A percentile compares a stretch with the other conserved stretches of the same genome.
Conservation (phyloP, 179 eudicot species). For the Beta corolliflora region DNA sequence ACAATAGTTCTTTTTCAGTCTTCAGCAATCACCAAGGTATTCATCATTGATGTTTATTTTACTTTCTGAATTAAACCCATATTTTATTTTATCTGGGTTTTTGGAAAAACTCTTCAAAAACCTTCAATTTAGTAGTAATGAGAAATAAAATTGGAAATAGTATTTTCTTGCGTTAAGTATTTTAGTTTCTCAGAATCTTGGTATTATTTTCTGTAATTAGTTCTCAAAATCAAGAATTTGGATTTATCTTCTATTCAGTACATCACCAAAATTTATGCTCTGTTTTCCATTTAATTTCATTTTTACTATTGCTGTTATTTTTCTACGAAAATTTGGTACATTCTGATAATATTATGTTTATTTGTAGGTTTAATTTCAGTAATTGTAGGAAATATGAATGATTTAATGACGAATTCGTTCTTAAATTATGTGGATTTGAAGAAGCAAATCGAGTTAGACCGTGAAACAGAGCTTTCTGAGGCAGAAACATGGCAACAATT, state of each 20-base stretch:
- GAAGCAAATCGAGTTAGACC: conserved; percentile 62
- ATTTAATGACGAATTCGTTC: conserved; percentile 75
- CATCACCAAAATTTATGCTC: conserved; percentile 8
- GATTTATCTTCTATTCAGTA: not conserved
- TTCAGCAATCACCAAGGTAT: conserved; percentile 17
- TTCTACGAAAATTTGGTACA: not conserved
- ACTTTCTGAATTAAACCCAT: not conserved
- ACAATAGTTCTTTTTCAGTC: conserved; percentile 19
- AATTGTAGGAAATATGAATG: conserved; percentile 51
- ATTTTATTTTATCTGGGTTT: not conserved
- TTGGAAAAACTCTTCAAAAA: not conserved
- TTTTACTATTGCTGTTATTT: not conserved
- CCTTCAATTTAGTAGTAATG: not conserved
- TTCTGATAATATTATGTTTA: conserved; percentile 1
- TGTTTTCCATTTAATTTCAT: conserved; percentile 7
- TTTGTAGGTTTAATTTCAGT: conserved; percentile 30
- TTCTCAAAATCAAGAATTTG: not conserved
- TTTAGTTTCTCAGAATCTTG: not conserved
- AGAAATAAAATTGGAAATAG: too few species aligned
- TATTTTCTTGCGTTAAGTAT: too few species aligned
- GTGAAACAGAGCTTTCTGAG: conserved; percentile 39
- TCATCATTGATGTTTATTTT: not conserved
- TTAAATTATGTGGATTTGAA: conserved; percentile 74
- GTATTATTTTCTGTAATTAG: not conserved
- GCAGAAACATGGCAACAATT: conserved; percentile 39